phyloP scores from a whole-genome alignment of 371 early-diverging fungal genomes.

The Actinomucor elegans region DNA sequence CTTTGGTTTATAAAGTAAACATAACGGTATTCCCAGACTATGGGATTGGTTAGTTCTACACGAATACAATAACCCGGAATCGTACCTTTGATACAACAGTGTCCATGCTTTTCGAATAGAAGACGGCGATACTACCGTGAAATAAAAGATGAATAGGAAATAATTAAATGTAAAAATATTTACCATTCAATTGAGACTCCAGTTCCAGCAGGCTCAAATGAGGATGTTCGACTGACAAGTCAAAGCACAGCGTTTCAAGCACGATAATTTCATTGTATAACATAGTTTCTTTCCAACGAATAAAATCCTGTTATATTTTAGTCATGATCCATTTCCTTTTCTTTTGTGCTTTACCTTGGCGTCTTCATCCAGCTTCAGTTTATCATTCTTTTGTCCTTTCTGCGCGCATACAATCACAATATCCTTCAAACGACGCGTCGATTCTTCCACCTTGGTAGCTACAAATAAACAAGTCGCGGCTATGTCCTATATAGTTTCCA shows the following conservation, averaged over 20 bases:
- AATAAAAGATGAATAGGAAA: no score
- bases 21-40: constrained; percentile 37
- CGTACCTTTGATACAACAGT: constrained; percentile 59
- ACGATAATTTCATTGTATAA: constrained; percentile 68
- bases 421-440: constrained; percentile 62
- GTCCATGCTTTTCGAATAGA: constrained; percentile 65
- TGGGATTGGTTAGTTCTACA: background rate
- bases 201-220: constrained; percentile 57
- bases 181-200: constrained; percentile 36
- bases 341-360: constrained; percentile 33
- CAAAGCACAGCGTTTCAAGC: constrained; percentile 77
- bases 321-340: background rate
- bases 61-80: background rate
- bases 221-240: constrained; percentile 73
- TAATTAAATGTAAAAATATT: no score
- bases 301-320: constrained; percentile 53
- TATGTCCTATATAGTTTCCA: constrained; percentile 56
- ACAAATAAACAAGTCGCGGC: constrained; percentile 76
- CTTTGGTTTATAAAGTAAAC: constrained; percentile 33
- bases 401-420: constrained; percentile 57
- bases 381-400: constrained; percentile 63
- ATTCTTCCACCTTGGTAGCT: constrained; percentile 82
- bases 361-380: constrained; percentile 40
- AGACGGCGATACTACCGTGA: constrained; percentile 45
- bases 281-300: constrained; percentile 70